Evolutionary conservation across 1,284 basidiomycete species (phyloP), one percentile per base, ranked within the genome.

Genomic region (Leccinum huronense): DNA sequence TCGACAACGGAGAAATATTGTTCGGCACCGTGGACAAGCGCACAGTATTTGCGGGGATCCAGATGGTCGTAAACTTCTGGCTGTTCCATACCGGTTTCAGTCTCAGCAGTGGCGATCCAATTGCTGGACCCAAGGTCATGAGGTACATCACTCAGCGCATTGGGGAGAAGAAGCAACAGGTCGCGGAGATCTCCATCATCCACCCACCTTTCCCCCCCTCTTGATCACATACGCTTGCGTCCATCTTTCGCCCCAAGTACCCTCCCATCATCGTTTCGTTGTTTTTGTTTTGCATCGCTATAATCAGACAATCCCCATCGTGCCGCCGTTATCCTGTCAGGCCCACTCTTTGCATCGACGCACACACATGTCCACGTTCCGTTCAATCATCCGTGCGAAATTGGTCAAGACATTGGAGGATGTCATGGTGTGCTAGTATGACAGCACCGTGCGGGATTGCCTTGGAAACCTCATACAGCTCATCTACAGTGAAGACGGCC

Each of bases 71-170:
- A 79, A 98, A 99, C 78, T 99, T 88, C 77, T 99, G 97, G 97
- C 85, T 99, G 8, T 91, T 99, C 79, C 97, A 99, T 80, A 97
- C 97, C 70, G 96, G 97, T 51, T 99, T 99, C 84, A 96, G 93
- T 72, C 98, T 99, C 69, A 97, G 97, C 67, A 99, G 99, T 68
- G 97, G 97, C 55, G 97, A 99, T 77, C 99, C 97, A 1, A 97
- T 99, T 61, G 95, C 97, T 14, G 97, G 98, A 75, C 84, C 85
- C 68, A 86, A 82, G 30, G 97, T 95, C 38, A 97, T 94, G 96
- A 84, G 79, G 38, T 86, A 83, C 72, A 98, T 99, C 76, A 94
- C 91, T 7, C 80, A 90, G 65, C 90, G 89, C 61, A 97, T 99
- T 68, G 84, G 86, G 9, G 83, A 89, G 65, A 91, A 91, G 67